Percentiles rank a stretch among this genome's conserved stretches.
Evolutionary conservation across 176 grass and related monocot genomes (phyloP).

Genomic region (Pharus latifolius): DNA sequence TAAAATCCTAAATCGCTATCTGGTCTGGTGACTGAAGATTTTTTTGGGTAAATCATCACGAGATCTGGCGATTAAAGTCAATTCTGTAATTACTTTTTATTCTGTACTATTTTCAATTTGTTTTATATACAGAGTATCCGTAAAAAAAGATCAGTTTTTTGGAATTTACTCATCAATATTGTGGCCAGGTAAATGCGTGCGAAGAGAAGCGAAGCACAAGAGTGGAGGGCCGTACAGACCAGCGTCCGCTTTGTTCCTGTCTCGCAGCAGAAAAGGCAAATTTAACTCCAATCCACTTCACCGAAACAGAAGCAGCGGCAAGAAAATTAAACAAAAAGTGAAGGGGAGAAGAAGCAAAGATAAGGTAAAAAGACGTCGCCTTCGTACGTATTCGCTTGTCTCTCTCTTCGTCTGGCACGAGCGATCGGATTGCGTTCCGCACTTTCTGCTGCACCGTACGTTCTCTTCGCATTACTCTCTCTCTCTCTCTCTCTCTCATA

Average conservation of each 20-base stretch:
- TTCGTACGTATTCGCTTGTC: not conserved
- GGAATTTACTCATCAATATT: too few relatives aligned
- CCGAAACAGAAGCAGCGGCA: not conserved
- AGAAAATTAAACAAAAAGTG: not conserved
- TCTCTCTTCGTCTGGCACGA: not conserved
- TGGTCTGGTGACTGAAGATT: too few relatives aligned
- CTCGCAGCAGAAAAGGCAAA: not conserved
- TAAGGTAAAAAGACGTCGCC: not conserved
- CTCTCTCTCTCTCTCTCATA: not conserved
- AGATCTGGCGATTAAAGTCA: too few relatives aligned
- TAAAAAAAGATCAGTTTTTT: too few relatives aligned
- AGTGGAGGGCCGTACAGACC: not conserved
- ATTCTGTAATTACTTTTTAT: too few relatives aligned
- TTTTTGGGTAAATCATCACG: too few relatives aligned
- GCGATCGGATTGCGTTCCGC: conserved; percentile 35
- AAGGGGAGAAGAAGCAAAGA: not conserved
- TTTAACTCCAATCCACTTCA: not conserved
- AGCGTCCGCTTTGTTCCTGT: not conserved
- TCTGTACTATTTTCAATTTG: too few relatives aligned
- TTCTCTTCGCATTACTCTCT: not conserved
- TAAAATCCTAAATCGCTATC: too few relatives aligned
- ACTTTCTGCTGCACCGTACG: conserved; percentile 31
- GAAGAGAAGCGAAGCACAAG: not conserved
- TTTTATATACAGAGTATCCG: too few relatives aligned
- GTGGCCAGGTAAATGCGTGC: too few relatives aligned